Base-by-base conservation (phyloP, 805 yeast genomes). In the baker's yeast (Saccharomyces cerevisiae) region DNA sequence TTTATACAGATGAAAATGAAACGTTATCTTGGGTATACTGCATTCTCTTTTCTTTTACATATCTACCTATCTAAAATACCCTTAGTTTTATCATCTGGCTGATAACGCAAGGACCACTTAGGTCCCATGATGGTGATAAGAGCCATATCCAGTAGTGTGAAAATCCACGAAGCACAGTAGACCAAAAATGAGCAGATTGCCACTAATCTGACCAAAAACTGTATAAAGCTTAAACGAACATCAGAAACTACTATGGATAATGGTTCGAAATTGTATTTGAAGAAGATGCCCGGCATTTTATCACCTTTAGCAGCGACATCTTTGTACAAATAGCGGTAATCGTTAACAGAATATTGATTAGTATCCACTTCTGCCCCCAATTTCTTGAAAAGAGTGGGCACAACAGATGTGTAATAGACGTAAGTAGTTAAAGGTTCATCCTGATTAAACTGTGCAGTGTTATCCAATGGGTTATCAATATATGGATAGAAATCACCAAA, bases 401-500 rank as follows among this genome's bases (percentile, higher is more conserved):
- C 95, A 2, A 94, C 88, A 17, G 84, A 81, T 59, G 90, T 63
- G 60, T 76, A 80, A 69, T 94, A 94, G 51, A 80, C 80, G 70
- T 75, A 88, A 1, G 76, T 69, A 55, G 79, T 82, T 21, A 75
- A 56, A 24, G 76, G 73, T 1, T 78, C 75, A 0, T 74, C 73
- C 1, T 89, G 77, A 17, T 70, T 67, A 22, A 70, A 54, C 59
- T 84, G 80, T 0, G 82, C 85, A 0, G 92, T 84, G 49, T 76
- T 76, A 68, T 94, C 98, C 58, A 94, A 76, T n/a, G 97, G 96
- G 65, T 92, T 92, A 61, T 85, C 78, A 58, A 91, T 76, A 61
- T 80, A 85, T 2, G 99, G 97, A 65, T 82, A 90, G 69, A 86
- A 90, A 41, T 82, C 88, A 13, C 99, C 99, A 71, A 84, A 92